A percentile compares a stretch with the other conserved stretches of the same genome.
Conservation (phyloP, 306 rosid genomes). For the Malus orientalis region DNA sequence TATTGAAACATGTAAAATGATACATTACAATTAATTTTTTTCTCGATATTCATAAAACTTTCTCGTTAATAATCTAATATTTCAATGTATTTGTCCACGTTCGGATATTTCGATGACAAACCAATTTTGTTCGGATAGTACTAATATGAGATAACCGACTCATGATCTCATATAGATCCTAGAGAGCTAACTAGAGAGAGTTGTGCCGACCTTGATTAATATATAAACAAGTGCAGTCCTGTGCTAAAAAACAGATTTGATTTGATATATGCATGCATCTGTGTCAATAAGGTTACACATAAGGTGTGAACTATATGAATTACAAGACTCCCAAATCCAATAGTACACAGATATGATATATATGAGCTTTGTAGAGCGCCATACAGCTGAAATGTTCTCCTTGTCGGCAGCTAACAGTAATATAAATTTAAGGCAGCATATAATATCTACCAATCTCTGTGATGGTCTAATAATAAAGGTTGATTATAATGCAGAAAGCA, state of each 20-base stretch:
- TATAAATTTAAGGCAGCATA: conserved; percentile 1
- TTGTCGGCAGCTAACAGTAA: background rate
- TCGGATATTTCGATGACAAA: background rate
- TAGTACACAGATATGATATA: background rate
- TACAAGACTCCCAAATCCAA: background rate
- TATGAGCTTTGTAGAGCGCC: background rate
- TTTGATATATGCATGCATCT: background rate
- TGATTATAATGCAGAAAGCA: too few relatives aligned
- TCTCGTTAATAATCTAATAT: background rate
- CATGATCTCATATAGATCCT: background rate
- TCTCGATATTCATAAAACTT: background rate
- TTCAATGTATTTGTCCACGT: background rate
- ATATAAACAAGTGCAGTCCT: background rate
- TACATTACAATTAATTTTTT: too few relatives aligned
- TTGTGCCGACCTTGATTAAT: background rate
- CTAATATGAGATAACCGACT: background rate
- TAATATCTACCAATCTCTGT: background rate
- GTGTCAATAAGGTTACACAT: background rate
- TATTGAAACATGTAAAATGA: too few relatives aligned
- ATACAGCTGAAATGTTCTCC: background rate
- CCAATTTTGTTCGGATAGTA: background rate
- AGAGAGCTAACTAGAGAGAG: background rate
- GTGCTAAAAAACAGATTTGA: background rate
- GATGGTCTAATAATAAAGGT: background rate
- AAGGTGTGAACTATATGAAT: background rate